These are phyloP conservation scores for Aspergillus sp. DNA, from an alignment of 2,329 filamentous ascomycete species.

Conservation along the genomic window DNA sequence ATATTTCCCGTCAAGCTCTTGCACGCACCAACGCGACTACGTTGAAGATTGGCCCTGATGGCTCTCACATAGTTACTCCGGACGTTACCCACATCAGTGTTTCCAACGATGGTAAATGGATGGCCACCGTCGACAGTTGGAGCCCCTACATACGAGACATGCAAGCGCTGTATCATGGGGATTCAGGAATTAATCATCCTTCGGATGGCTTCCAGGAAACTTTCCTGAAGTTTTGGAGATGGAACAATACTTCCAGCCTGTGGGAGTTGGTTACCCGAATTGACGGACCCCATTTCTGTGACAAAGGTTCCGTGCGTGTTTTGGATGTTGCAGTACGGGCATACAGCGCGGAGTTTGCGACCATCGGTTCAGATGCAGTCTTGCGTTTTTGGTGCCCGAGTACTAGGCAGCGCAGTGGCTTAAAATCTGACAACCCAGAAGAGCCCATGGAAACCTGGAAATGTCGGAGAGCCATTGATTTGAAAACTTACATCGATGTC, in stretches of 20 bases:
- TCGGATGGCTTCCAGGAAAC: constrained; percentile 63
- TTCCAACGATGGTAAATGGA: constrained; percentile 80
- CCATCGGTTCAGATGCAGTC: constrained; percentile 76
- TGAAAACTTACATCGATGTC: constrained; percentile 42
- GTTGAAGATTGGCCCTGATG: constrained; percentile 71
- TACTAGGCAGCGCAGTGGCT: constrained; percentile 67
- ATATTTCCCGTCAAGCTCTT: constrained; percentile 82
- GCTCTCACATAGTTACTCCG: constrained; percentile 73
- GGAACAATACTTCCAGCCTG: constrained; percentile 54
- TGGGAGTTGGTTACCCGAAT: constrained; percentile 82
- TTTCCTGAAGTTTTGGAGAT: constrained; percentile 88
- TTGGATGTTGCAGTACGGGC: constrained; percentile 75
- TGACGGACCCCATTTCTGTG: constrained; percentile 73
- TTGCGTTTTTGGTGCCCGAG: constrained; percentile 82
- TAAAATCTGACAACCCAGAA: constrained; percentile 52
- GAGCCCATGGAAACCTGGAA: constrained; percentile 71
- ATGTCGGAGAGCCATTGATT: constrained; percentile 59
- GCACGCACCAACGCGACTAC: constrained; percentile 85
- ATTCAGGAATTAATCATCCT: constrained; percentile 44
- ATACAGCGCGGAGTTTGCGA: constrained; percentile 71
- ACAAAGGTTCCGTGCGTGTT: constrained; percentile 57
- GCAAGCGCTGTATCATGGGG: constrained; percentile 52
- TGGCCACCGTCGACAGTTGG: constrained; percentile 93
- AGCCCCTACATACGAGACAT: constrained; percentile 70
- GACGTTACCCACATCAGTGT: constrained; percentile 73